Conservation (phyloP, 2,329 filamentous ascomycete genomes). For the Fusarium xyrophilum region DNA sequence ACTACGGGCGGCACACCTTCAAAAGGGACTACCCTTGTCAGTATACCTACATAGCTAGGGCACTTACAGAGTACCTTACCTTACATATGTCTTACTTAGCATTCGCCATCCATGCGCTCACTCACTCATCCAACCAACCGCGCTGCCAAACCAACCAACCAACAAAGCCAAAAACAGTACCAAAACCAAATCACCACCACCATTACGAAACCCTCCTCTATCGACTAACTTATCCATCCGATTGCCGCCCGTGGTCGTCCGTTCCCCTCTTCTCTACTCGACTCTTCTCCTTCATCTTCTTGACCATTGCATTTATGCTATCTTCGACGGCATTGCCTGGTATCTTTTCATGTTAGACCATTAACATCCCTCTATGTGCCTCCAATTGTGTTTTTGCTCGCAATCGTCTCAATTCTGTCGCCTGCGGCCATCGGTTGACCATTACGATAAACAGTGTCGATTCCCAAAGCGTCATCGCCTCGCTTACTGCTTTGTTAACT, state of each 20-base stretch:
- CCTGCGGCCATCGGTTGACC: constrained; percentile 16
- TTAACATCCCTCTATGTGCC: constrained; percentile 9
- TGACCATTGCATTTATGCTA: constrained; percentile 12
- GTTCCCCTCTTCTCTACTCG: constrained; percentile 27
- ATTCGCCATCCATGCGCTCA: constrained; percentile 31
- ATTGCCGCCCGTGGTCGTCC: constrained; percentile 28
- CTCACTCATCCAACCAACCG: not conserved
- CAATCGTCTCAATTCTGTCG: constrained; percentile 7
- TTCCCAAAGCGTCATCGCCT: constrained; percentile 6
- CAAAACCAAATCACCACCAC: constrained; percentile 34
- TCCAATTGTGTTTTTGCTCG: not conserved
- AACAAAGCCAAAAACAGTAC: constrained; percentile 20
- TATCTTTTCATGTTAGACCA: constrained; percentile 4
- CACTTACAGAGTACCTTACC: too few relatives aligned
- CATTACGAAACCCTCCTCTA: constrained; percentile 12
- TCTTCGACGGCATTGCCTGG: constrained; percentile 3
- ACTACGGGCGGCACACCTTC: not conserved
- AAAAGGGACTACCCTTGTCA: constrained; percentile 30
- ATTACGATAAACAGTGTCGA: constrained; percentile 27
- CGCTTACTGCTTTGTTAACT: not conserved
- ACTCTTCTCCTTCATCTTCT: constrained; percentile 14
- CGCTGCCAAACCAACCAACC: constrained; percentile 10
- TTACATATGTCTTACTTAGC: not conserved
- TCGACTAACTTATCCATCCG: constrained; percentile 10
- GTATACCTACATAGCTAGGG: constrained; percentile 5